Evolutionary conservation across 345 rosid genomes (phyloP).

Genomic region (Clausena lansium): DNA sequence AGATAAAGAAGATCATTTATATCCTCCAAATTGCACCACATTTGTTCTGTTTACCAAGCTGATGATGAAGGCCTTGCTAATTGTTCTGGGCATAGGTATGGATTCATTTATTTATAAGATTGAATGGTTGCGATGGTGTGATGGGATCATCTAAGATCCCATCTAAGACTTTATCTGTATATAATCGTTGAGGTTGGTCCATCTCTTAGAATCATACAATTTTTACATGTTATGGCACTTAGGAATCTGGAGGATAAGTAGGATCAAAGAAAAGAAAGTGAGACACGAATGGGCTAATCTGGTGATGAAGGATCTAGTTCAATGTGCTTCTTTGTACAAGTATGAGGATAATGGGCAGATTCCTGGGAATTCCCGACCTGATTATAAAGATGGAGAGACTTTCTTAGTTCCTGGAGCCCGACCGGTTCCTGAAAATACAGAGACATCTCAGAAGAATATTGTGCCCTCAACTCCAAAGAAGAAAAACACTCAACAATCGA

Average conservation of each 20-base stretch:
- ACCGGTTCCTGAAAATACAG: neutral
- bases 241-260: conserved; percentile 8
- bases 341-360: neutral
- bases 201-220: no score
- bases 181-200: no score
- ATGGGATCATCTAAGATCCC: no score
- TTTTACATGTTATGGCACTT: neutral
- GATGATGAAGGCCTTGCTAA: neutral
- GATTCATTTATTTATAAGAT: no score
- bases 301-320: conserved; percentile 14
- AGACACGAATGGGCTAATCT: conserved; percentile 12
- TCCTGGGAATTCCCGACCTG: neutral
- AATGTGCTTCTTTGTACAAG: conserved; percentile 1
- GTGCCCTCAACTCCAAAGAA: neutral
- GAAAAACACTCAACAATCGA: neutral
- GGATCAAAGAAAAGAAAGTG: conserved; percentile 2
- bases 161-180: no score
- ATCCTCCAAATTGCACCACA: neutral
- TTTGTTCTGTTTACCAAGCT: conserved; percentile 1
- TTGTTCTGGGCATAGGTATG: neutral
- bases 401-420: neutral
- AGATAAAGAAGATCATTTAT: neutral
- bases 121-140: no score
- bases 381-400: neutral
- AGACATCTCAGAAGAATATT: neutral